phyloP scores from a whole-genome alignment of 306 rosid genomes.

The Lathyrus oleraceus region DNA sequence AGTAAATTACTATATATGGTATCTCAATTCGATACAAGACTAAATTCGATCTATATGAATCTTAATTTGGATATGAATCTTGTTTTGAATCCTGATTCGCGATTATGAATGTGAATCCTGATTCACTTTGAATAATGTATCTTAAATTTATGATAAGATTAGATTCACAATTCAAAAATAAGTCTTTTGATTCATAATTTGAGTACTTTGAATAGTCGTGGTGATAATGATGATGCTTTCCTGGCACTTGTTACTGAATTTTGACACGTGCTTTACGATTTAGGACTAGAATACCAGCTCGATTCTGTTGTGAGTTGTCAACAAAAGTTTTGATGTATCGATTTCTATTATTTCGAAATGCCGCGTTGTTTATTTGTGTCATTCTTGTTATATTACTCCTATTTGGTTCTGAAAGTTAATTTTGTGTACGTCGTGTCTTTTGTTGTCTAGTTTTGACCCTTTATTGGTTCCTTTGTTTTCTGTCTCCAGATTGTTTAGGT shows the following conservation, averaged over 20 bases:
- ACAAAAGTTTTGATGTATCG: conserved; percentile 10
- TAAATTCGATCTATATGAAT: not conserved
- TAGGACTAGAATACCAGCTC: conserved; percentile 7
- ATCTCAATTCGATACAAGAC: not conserved
- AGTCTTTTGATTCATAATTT: not conserved
- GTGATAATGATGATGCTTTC: not conserved
- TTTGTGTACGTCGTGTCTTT: conserved; percentile 17
- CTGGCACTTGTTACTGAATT: conserved; percentile 1
- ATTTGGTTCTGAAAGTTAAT: conserved; percentile 30
- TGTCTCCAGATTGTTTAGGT: conserved; percentile 90
- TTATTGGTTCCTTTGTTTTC: conserved; percentile 39
- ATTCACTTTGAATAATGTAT: not conserved
- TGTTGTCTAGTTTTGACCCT: conserved; percentile 21
- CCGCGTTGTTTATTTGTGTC: conserved; percentile 10
- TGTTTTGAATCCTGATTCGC: not conserved
- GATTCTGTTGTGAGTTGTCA: conserved; percentile 20
- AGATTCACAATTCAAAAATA: not conserved
- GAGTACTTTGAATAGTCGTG: not conserved
- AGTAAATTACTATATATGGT: not conserved
- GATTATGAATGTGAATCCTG: too few relatives aligned
- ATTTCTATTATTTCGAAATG: conserved; percentile 2
- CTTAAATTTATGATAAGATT: not conserved
- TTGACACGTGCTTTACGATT: conserved; percentile 3
- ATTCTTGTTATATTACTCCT: conserved; percentile 17
- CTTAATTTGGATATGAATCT: not conserved